phyloP scores from a whole-genome alignment of 2,329 filamentous ascomycete genomes.

The Fusarium udum region DNA sequence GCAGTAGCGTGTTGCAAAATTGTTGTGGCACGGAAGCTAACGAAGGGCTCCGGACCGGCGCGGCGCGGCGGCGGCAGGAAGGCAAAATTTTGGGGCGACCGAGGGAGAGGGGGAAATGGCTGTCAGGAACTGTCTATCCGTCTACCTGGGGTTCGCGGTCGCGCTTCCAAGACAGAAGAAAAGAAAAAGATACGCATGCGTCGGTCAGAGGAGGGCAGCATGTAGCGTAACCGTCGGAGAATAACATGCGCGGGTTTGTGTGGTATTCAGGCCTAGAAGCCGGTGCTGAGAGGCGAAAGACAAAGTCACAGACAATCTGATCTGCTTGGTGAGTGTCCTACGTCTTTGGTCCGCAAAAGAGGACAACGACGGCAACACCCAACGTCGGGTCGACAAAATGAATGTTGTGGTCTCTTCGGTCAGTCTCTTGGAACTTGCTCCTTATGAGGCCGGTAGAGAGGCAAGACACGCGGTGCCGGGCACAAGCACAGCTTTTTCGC shows the following conservation, averaged over 20 bases:
- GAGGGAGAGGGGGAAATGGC: conserved; percentile 16
- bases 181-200: conserved; percentile 35
- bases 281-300: conserved; percentile 17
- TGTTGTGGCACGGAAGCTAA: conserved; percentile 43
- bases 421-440: conserved; percentile 40
- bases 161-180: conserved; percentile 41
- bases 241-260: conserved; percentile 30
- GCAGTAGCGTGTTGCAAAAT: conserved; percentile 32
- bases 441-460: conserved; percentile 45
- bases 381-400: conserved; percentile 30
- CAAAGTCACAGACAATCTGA: conserved; percentile 11
- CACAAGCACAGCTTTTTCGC: conserved; percentile 39
- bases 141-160: conserved; percentile 27
- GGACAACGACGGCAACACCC: conserved; percentile 25
- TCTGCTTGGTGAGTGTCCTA: conserved; percentile 30
- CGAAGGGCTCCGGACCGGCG: conserved; percentile 35
- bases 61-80: conserved; percentile 40
- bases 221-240: conserved; percentile 34
- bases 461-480: conserved; percentile 42
- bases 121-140: conserved; percentile 10
- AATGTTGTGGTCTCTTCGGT: conserved; percentile 29
- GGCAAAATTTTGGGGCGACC: conserved; percentile 33
- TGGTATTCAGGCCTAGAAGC: conserved; percentile 32
- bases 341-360: conserved; percentile 24
- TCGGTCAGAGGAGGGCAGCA: conserved; percentile 28